Evolutionary conservation across 306 rosid genomes (phyloP).

Genomic region (Hylodesmum podocarpum): DNA sequence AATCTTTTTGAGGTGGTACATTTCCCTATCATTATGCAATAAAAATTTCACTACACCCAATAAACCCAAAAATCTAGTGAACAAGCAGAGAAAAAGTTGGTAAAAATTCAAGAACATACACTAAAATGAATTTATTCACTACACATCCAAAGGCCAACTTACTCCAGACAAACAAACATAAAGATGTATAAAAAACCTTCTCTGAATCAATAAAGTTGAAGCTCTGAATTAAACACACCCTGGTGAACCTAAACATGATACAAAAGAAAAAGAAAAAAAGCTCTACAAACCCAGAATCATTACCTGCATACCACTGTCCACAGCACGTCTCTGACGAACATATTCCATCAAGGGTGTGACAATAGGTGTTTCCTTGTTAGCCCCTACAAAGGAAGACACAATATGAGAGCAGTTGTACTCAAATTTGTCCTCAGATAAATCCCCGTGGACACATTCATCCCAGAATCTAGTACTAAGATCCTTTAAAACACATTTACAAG

Average conservation of each 20-base stretch:
- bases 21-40: not conserved
- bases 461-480: slow-evolving; percentile 12
- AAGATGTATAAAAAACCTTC: not conserved
- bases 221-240: not conserved
- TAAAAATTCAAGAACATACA: not conserved
- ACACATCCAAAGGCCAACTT: not conserved
- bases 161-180: not conserved
- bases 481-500: slow-evolving; percentile 3
- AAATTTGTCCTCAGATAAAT: slow-evolving; percentile 14
- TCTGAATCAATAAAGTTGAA: not conserved
- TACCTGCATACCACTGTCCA: slow-evolving; percentile 72
- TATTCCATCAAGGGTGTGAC: slow-evolving; percentile 94
- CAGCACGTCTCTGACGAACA: slow-evolving; percentile 77
- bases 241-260: not conserved
- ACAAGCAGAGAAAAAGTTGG: not conserved
- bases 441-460: not conserved
- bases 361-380: slow-evolving; percentile 68
- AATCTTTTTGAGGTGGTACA: not conserved
- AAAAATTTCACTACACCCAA: not conserved
- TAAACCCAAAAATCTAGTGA: not conserved
- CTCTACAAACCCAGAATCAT: not conserved
- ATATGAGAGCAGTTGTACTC: slow-evolving; percentile 2
- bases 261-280: not conserved
- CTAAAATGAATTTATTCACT: not conserved
- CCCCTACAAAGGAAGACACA: slow-evolving; percentile 49